A percentile compares a stretch with the other conserved stretches of the same genome.
Conservation (phyloP, 257 asterid genomes). For the Solanum pinnatisectum region DNA sequence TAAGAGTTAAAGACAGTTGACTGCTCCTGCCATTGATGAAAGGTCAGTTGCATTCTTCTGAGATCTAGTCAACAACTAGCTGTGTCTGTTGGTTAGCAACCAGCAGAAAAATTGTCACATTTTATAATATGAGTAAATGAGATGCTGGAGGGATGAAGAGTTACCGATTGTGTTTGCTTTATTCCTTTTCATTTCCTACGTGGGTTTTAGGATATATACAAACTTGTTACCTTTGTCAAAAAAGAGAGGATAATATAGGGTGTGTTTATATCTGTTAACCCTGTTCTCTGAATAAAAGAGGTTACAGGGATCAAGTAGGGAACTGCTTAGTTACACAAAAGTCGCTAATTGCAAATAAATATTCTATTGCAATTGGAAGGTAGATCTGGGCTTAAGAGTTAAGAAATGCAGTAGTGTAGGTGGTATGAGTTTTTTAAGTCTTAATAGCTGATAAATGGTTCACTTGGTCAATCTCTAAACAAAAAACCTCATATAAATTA, state of each 20-base stretch:
- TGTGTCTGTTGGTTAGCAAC: neutral
- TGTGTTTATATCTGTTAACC: neutral
- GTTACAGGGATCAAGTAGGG: neutral
- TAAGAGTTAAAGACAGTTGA: neutral
- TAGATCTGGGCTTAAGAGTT: neutral
- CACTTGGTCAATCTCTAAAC: neutral
- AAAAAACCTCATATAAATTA: neutral
- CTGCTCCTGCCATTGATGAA: neutral
- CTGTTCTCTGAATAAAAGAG: neutral
- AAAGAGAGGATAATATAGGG: neutral
- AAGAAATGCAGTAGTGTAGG: neutral
- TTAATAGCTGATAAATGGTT: neutral
- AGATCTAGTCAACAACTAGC: neutral
- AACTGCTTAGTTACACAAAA: neutral
- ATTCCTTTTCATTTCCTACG: neutral
- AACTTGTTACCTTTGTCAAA: too few species aligned
- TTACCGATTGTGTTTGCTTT: neutral
- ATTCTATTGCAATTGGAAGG: neutral
- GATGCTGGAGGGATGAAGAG: neutral
- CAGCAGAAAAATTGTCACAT: neutral
- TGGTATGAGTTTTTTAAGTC: neutral
- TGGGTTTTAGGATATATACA: neutral
- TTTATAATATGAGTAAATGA: neutral
- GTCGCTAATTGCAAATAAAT: neutral
- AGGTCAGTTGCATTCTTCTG: neutral